These are phyloP conservation scores for Lophiostoma macrostomum DNA, from an alignment of 495 filamentous ascomycete species.

Conservation along the genomic window DNA sequence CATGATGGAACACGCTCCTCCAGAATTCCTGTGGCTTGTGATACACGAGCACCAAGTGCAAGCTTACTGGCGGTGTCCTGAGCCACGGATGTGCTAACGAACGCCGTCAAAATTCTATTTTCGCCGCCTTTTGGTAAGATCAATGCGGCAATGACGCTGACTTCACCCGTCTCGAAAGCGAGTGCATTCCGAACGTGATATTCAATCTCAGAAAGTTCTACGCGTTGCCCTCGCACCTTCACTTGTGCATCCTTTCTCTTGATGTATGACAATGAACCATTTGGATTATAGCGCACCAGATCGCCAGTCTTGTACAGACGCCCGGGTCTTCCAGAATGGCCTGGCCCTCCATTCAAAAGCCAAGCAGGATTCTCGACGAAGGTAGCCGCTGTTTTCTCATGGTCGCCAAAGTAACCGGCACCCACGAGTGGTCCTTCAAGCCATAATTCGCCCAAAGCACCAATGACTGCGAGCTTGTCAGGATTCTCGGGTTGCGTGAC, in stretches of 20 bases:
- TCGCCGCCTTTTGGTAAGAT: neutral
- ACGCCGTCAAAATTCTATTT: neutral
- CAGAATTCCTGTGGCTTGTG: neutral
- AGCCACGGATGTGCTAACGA: neutral
- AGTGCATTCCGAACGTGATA: constrained; percentile 3
- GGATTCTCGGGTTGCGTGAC: constrained; percentile 40
- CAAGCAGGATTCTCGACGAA: constrained; percentile 32
- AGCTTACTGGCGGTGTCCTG: neutral
- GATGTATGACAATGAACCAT: constrained; percentile 44
- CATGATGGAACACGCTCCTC: neutral
- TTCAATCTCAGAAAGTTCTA: constrained; percentile 46
- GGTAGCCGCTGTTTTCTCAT: constrained; percentile 27
- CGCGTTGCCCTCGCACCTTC: constrained; percentile 47
- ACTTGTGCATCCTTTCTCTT: constrained; percentile 47
- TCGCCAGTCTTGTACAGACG: constrained; percentile 45
- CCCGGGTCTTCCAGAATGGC: neutral
- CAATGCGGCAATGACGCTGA: neutral
- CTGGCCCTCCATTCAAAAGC: neutral
- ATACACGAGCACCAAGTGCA: neutral
- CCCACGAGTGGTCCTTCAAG: constrained; percentile 45
- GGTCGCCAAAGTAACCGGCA: constrained; percentile 38
- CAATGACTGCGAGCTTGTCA: constrained; percentile 42
- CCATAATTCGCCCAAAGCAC: constrained; percentile 47
- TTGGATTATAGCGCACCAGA: constrained; percentile 33
- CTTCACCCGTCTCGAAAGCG: too few species aligned